phyloP scores from a whole-genome alignment of 176 grass and related monocot genomes.

The Bothriochloa decipiens region DNA sequence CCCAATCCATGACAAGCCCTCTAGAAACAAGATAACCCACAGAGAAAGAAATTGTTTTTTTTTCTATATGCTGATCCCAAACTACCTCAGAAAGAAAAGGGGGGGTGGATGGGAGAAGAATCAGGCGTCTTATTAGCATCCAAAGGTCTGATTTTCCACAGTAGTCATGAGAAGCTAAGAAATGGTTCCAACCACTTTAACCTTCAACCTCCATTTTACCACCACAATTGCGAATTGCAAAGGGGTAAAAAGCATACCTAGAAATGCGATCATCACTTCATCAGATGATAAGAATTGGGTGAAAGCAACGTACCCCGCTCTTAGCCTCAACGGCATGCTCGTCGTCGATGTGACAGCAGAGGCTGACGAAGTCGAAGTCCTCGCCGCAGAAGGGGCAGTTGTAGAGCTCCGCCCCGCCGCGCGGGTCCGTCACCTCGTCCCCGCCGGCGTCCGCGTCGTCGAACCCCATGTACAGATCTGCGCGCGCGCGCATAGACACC shows the following conservation, averaged over 20 bases:
- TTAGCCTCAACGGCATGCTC: conserved; percentile 83
- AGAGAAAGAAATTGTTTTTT: not conserved
- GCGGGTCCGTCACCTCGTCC: conserved; percentile 51
- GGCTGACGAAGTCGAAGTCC: conserved; percentile 82
- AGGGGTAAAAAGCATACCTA: not conserved
- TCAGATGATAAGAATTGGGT: not conserved
- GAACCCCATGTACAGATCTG: conserved; percentile 77
- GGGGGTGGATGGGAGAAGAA: not conserved
- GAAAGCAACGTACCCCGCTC: conserved; percentile 53
- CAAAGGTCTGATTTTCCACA: not conserved
- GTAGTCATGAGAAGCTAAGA: not conserved
- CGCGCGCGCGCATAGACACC: not conserved
- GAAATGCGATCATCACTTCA: not conserved
- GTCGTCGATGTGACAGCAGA: conserved; percentile 88
- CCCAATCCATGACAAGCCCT: not conserved
- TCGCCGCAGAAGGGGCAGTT: conserved; percentile 81
- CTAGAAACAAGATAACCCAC: not conserved
- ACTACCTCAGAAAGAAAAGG: not conserved
- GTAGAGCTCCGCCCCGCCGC: conserved; percentile 50
- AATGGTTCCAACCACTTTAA: not conserved
- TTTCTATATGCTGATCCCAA: not conserved
- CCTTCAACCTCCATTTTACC: not conserved
- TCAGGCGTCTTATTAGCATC: not conserved
- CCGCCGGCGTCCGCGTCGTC: conserved; percentile 58
- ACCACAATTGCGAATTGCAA: not conserved